Evolutionary conservation across 1,284 basidiomycete species (phyloP).

Genomic region (Termitomyces sp.): DNA sequence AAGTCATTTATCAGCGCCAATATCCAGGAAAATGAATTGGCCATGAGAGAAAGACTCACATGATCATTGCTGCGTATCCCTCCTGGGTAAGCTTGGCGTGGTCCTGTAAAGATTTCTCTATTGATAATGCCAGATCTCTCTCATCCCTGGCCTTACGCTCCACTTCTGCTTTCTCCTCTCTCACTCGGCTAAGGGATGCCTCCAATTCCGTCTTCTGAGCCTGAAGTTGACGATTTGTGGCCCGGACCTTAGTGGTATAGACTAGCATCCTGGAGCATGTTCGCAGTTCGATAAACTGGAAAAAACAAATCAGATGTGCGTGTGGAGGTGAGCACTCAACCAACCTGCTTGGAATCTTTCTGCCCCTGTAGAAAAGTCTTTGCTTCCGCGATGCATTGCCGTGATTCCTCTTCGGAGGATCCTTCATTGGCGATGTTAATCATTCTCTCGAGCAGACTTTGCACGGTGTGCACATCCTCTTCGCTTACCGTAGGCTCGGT

Average conservation of each 20-base stretch:
- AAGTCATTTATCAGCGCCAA: conserved; percentile 2
- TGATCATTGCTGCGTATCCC: conserved; percentile 29
- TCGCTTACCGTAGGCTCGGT: conserved; percentile 22
- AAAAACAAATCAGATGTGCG: conserved; percentile 6
- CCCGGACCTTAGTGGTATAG: conserved; percentile 33
- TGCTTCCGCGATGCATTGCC: conserved; percentile 37
- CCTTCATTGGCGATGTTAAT: conserved; percentile 35
- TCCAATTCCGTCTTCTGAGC: conserved; percentile 22
- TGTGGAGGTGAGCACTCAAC: background rate
- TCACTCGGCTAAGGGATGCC: conserved; percentile 22
- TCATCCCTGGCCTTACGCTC: conserved; percentile 24
- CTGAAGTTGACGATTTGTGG: background rate
- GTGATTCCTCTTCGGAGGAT: conserved; percentile 33
- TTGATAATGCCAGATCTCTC: conserved; percentile 27
- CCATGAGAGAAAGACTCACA: conserved; percentile 26
- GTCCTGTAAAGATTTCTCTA: conserved; percentile 31
- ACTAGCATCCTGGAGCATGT: conserved; percentile 34
- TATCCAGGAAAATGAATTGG: background rate
- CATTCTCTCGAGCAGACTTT: conserved; percentile 33
- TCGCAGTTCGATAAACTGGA: conserved; percentile 38
- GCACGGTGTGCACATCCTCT: conserved; percentile 19
- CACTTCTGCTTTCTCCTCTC: conserved; percentile 20
- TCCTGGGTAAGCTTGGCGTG: conserved; percentile 29
- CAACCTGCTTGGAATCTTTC: conserved; percentile 30
- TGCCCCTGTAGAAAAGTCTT: conserved; percentile 32